phyloP scores from a whole-genome alignment of 768 basidiomycete genomes.

The Rhodosporidiobolus odoratus region DNA sequence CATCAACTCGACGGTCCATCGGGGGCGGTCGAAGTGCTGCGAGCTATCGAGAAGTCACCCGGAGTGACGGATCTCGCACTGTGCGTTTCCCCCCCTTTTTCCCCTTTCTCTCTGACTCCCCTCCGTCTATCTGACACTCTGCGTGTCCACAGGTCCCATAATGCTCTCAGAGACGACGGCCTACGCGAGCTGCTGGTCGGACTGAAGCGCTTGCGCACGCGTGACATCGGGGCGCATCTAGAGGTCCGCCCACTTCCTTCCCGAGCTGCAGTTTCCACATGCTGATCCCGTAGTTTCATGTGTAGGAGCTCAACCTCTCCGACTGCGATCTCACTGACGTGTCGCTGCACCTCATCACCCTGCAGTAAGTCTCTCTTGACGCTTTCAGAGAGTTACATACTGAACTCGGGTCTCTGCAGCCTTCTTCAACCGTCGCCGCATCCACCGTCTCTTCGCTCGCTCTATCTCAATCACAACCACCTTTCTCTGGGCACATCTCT shows the following conservation, averaged over 20 bases:
- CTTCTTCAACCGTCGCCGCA: conserved; percentile 27
- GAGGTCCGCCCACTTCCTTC: background rate
- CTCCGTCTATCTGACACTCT: background rate
- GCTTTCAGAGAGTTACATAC: too few species aligned
- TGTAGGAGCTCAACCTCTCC: conserved; percentile 26
- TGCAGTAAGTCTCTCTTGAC: conserved; percentile 13
- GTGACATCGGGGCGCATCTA: conserved; percentile 15
- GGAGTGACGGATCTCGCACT: conserved; percentile 12
- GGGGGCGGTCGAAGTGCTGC: conserved; percentile 9
- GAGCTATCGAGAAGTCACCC: conserved; percentile 19
- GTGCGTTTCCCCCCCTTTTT: background rate
- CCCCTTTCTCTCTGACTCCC: background rate
- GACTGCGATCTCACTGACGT: conserved; percentile 24
- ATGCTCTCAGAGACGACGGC: conserved; percentile 25
- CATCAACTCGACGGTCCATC: conserved; percentile 7
- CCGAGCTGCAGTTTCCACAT: fast-evolving
- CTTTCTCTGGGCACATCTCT: conserved; percentile 18
- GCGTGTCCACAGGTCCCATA: conserved; percentile 11
- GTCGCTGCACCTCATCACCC: conserved; percentile 25
- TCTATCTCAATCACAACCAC: conserved; percentile 29
- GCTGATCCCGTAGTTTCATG: background rate
- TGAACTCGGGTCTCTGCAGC: background rate
- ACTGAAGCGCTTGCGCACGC: conserved; percentile 21
- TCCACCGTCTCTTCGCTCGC: conserved; percentile 15
- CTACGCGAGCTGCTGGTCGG: conserved; percentile 25